Evolutionary conservation across 75 land plant genomes (phyloP).

Genomic region (Pinus taeda): DNA sequence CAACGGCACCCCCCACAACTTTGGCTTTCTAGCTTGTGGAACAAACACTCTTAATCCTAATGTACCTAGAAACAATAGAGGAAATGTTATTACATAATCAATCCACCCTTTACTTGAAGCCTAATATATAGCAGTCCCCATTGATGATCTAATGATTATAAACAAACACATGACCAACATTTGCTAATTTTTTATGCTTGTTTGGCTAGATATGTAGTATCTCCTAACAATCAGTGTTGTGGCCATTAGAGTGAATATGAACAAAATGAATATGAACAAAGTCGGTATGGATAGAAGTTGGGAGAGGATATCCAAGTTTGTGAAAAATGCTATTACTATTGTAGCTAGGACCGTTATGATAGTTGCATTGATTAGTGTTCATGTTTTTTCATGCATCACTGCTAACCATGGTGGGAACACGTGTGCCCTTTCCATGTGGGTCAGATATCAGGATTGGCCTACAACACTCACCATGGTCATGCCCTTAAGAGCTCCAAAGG

Average conservation of each 20-base stretch:
- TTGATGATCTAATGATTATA: no score
- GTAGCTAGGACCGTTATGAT: no score
- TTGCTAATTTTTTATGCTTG: constrained; percentile 13
- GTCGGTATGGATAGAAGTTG: constrained; percentile 29
- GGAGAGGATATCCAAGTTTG: no score
- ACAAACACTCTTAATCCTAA: constrained; percentile 14
- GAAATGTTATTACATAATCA: background rate
- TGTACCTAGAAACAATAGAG: no score
- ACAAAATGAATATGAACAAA: constrained; percentile 20
- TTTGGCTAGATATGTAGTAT: constrained; percentile 52
- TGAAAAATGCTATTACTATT: no score
- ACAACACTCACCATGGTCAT: constrained; percentile 18
- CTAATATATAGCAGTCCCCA: constrained; percentile 25
- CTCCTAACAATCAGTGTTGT: constrained; percentile 13
- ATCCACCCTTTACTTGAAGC: constrained; percentile 49
- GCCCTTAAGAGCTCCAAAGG: constrained; percentile 55
- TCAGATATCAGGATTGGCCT: constrained; percentile 79
- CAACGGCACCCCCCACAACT: constrained; percentile 77
- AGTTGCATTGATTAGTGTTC: constrained; percentile 47
- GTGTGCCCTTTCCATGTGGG: constrained; percentile 41
- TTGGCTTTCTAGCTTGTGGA: constrained; percentile 54
- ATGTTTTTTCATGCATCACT: constrained; percentile 40
- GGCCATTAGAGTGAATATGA: constrained; percentile 83
- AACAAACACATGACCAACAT: constrained; percentile 36
- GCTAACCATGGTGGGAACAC: constrained; percentile 74